These are phyloP conservation scores for Aquilaria yunnanensis DNA, from an alignment of 345 rosid genomes.

Conservation along the genomic window DNA sequence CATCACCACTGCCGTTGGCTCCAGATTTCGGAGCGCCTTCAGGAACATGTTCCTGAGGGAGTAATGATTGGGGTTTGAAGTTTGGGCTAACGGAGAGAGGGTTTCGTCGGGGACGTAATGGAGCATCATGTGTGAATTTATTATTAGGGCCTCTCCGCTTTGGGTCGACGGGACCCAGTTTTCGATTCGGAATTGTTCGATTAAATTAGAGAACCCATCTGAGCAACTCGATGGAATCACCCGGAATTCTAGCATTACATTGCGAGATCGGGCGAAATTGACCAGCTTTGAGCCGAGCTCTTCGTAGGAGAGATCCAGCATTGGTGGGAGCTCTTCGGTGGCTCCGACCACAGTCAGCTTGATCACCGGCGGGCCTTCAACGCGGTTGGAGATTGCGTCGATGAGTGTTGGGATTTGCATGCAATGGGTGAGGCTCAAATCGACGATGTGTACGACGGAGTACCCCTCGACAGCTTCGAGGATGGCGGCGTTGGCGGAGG, in stretches of 20 bases:
- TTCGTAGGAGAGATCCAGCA: conserved; percentile 56
- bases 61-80: conserved; percentile 15
- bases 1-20: conserved; percentile 58
- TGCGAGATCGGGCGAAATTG: conserved; percentile 68
- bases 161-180: conserved; percentile 34
- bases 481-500: conserved; percentile 76
- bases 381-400: conserved; percentile 58
- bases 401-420: conserved; percentile 95
- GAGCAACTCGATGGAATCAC: conserved; percentile 47
- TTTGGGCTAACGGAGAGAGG: conserved; percentile 10
- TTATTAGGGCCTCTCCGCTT: conserved; percentile 53
- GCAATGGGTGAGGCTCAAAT: conserved; percentile 79
- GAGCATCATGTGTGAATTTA: conserved; percentile 89
- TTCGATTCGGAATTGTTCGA: conserved; percentile 55
- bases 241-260: conserved; percentile 54
- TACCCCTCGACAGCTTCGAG: conserved; percentile 73
- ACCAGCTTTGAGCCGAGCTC: conserved; percentile 65
- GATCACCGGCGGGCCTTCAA: conserved; percentile 50
- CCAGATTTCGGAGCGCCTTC: conserved; percentile 49
- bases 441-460: conserved; percentile 71
- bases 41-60: conserved; percentile 41
- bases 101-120: conserved; percentile 74
- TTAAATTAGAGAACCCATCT: conserved; percentile 61
- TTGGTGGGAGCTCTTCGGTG: conserved; percentile 36
- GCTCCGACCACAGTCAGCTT: conserved; percentile 61